These are phyloP conservation scores for Yamadazyma dushanensis DNA, from an alignment of 1,139 yeast genomes.

Conservation along the genomic window DNA sequence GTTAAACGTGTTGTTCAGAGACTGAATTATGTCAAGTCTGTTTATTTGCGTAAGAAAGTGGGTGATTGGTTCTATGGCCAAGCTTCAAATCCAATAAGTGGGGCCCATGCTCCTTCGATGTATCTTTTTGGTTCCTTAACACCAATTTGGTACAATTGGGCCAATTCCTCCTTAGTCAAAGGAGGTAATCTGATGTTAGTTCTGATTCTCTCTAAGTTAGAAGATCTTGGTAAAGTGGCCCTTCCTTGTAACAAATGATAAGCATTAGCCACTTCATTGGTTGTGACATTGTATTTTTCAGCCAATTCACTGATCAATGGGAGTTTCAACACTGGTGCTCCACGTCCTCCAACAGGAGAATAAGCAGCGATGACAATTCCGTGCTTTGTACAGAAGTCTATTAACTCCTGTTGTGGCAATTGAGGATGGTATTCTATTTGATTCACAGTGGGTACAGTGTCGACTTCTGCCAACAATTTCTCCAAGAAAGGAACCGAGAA, in stretches of 20 bases:
- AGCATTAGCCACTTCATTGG: slow-evolving; percentile 37
- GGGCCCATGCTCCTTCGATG: slow-evolving; percentile 14
- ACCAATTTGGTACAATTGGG: slow-evolving; percentile 44
- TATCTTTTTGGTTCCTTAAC: slow-evolving; percentile 39
- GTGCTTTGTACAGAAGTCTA: slow-evolving; percentile 35
- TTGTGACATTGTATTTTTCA: slow-evolving; percentile 32
- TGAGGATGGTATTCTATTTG: slow-evolving; percentile 51
- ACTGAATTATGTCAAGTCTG: too few species aligned
- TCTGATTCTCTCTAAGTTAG: slow-evolving; percentile 38
- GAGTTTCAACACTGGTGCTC: slow-evolving; percentile 38
- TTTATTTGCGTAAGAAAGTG: too few species aligned
- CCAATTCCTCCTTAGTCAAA: slow-evolving; percentile 44
- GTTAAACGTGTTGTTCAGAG: too few species aligned
- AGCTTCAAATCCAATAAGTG: neutral
- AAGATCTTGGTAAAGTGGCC: slow-evolving; percentile 34
- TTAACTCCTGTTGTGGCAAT: slow-evolving; percentile 40
- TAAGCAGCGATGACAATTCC: slow-evolving; percentile 63
- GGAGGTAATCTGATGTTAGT: slow-evolving; percentile 34
- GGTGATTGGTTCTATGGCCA: too few species aligned
- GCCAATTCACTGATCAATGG: slow-evolving; percentile 43
- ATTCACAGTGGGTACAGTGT: slow-evolving; percentile 35
- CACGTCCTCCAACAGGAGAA: slow-evolving; percentile 74
- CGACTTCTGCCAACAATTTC: slow-evolving; percentile 32
- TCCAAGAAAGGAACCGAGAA: slow-evolving; percentile 36
- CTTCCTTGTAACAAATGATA: slow-evolving; percentile 39